These are phyloP conservation scores for Stemphylium vesicarium DNA, from an alignment of 2,329 filamentous ascomycete genomes.

Conservation along the genomic window DNA sequence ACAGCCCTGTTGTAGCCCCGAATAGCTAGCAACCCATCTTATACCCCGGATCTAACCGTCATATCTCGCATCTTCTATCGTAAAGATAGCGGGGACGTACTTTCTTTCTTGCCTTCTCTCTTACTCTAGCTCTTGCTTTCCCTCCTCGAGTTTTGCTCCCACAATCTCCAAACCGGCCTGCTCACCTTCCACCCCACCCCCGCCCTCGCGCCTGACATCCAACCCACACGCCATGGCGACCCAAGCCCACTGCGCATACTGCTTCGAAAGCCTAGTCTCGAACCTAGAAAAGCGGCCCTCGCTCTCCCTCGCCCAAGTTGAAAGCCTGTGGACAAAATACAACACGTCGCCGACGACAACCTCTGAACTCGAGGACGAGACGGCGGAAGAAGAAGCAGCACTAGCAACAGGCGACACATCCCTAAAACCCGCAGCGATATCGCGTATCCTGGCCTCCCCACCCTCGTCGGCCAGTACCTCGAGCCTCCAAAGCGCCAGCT, in stretches of 20 bases:
- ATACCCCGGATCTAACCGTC: conserved; percentile 16
- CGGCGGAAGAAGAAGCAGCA: conserved; percentile 1
- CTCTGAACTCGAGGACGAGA: conserved; percentile 12
- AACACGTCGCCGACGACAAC: conserved; percentile 39
- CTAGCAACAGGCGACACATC: conserved; percentile 31
- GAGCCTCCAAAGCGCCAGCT: conserved; percentile 56
- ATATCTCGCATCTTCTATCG: conserved; percentile 7
- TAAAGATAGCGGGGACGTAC: background rate
- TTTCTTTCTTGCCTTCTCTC: background rate
- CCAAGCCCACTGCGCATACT: conserved; percentile 84
- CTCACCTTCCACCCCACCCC: background rate
- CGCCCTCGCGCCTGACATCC: background rate
- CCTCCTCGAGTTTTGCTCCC: background rate
- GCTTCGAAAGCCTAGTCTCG: conserved; percentile 85
- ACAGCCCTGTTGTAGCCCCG: conserved; percentile 13
- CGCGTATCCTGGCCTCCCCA: conserved; percentile 51
- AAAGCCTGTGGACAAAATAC: conserved; percentile 70
- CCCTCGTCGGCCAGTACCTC: conserved; percentile 54
- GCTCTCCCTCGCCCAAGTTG: conserved; percentile 70
- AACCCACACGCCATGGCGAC: conserved; percentile 71
- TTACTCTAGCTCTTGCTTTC: background rate
- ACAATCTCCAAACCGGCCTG: background rate
- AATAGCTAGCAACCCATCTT: conserved; percentile 8
- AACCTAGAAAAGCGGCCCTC: conserved; percentile 73
- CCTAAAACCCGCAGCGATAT: conserved; percentile 52